Base-by-base conservation (phyloP, 1,284 basidiomycete genomes). In the Xanthoconium separans region DNA sequence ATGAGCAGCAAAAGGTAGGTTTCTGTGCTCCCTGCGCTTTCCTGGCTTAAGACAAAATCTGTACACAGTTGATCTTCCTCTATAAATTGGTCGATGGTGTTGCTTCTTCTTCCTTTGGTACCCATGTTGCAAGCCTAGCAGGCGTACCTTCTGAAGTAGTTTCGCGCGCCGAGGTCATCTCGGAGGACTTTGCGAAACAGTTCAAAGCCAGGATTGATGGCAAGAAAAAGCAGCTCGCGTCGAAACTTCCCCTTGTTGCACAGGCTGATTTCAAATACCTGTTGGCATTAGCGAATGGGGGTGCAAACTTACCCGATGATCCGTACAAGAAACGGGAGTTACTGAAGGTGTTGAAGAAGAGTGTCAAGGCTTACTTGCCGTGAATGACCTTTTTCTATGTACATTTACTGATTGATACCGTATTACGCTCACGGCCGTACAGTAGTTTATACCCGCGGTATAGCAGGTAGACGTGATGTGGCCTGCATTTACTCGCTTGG, bases 71-170 rank as follows among this genome's bases (percentile, higher is more conserved):
- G 39, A 83, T 95, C 18, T 97, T 97, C 77, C 77, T 98, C 20
- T 98, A 95, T 78, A 95, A 96, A 74, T 84, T 98, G 36, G 84
- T 95, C 42, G 84, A 91, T 39, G 93, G 92, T 11, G 86, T 89
- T 39, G 95, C 95, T 1, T 85, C 89, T 53, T 93, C 91, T 6
- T 96, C 93, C 1, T 97, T 98, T 66, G 95, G 93, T 30, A 94
- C 93, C 2, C 91, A 95, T 64, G 93, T 96, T 44, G 93, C 93
- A 40, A 90, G 87, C 60, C 79, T 95, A 33, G 91, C 91, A 6
- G 89, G 91, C 2, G 91, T 95, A 0, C 90, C 93, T 2, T 64
- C 79, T 27, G 76, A 80, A 10, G 87, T 95, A n/a, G 91, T 98
- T 37, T 79, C 87, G 53, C 85, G 95, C 7, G 95, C 95, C 2